Conservation (phyloP, 345 rosid species). For the Eucalyptus urophylla region DNA sequence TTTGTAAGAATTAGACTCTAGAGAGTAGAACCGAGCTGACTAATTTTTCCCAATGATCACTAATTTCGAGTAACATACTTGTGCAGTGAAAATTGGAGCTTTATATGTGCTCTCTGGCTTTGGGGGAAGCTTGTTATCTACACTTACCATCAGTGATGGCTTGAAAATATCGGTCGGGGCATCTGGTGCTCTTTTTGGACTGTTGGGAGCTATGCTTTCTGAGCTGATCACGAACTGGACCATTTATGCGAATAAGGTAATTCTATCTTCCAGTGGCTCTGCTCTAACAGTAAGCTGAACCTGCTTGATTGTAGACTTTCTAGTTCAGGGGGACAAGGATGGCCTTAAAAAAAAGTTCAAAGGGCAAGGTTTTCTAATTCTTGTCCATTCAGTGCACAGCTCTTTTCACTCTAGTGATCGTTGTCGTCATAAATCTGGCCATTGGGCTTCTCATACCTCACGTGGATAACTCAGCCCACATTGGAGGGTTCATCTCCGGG, state of each 20-base stretch:
- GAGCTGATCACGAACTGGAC: conserved; percentile 95
- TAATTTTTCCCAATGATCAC: neutral
- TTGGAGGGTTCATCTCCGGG: conserved; percentile 79
- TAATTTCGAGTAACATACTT: neutral
- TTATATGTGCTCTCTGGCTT: conserved; percentile 65
- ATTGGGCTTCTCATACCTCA: conserved; percentile 56
- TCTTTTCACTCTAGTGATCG: conserved; percentile 41
- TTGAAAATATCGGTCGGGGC: conserved; percentile 74
- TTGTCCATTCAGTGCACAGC: conserved; percentile 51
- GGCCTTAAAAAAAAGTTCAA: neutral
- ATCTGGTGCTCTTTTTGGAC: conserved; percentile 90
- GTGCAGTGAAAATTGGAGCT: conserved; percentile 67
- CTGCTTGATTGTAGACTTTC: neutral
- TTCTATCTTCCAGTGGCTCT: neutral
- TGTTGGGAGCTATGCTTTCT: conserved; percentile 95
- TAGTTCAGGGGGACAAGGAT: neutral
- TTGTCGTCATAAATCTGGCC: conserved; percentile 63
- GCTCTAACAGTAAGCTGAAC: neutral
- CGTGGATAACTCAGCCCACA: conserved; percentile 89
- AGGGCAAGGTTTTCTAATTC: neutral
- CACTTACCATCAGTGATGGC: conserved; percentile 8
- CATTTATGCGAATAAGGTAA: conserved; percentile 73
- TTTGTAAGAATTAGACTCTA: conserved; percentile 28
- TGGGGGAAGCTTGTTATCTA: conserved; percentile 80
- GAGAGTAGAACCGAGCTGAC: neutral